Percentiles rank a stretch among this genome's conserved stretches.
These are phyloP conservation scores for Diatrype stigma DNA, from an alignment of 2,329 filamentous ascomycete species.

Conservation along the genomic window DNA sequence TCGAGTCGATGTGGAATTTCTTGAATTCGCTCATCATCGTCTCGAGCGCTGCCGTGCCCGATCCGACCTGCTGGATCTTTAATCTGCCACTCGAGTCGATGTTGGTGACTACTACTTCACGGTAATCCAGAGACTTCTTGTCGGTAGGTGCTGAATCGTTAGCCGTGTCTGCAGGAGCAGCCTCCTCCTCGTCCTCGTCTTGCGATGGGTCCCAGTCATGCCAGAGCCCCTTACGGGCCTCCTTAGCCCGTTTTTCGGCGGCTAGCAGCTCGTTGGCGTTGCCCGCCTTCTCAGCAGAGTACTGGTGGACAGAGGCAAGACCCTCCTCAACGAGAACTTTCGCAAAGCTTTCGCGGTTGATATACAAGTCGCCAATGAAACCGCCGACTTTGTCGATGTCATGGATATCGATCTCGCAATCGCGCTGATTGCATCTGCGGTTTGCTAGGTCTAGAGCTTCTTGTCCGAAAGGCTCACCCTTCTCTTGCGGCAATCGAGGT, in stretches of 20 bases:
- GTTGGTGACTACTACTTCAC: constrained; percentile 88
- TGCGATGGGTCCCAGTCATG: constrained; percentile 89
- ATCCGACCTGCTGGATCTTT: constrained; percentile 87
- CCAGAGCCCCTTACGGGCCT: constrained; percentile 84
- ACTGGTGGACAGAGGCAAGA: constrained; percentile 84
- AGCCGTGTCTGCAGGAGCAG: constrained; percentile 46
- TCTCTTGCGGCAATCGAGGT: constrained; percentile 70
- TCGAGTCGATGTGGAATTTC: constrained; percentile 80
- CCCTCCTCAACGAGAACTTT: constrained; percentile 93
- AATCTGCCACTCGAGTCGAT: constrained; percentile 77
- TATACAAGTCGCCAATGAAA: constrained; percentile 91
- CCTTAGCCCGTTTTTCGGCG: constrained; percentile 86
- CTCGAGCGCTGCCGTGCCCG: constrained; percentile 79
- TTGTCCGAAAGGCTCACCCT: constrained; percentile 89
- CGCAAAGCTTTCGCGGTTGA: constrained; percentile 93
- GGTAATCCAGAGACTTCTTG: constrained; percentile 77
- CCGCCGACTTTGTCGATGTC: constrained; percentile 95
- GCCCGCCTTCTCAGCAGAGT: constrained; percentile 92
- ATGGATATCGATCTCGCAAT: constrained; percentile 93
- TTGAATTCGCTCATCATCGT: constrained; percentile 88
- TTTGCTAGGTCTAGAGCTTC: constrained; percentile 92
- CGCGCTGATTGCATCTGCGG: constrained; percentile 83
- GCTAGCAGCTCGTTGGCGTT: constrained; percentile 83
- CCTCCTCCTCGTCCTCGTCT: constrained; percentile 62
- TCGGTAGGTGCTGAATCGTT: constrained; percentile 50